Percentiles rank a stretch among this genome's conserved stretches.
These are phyloP conservation scores for Aspergillus melleus DNA, from an alignment of 2,329 filamentous ascomycete genomes.

Conservation along the genomic window DNA sequence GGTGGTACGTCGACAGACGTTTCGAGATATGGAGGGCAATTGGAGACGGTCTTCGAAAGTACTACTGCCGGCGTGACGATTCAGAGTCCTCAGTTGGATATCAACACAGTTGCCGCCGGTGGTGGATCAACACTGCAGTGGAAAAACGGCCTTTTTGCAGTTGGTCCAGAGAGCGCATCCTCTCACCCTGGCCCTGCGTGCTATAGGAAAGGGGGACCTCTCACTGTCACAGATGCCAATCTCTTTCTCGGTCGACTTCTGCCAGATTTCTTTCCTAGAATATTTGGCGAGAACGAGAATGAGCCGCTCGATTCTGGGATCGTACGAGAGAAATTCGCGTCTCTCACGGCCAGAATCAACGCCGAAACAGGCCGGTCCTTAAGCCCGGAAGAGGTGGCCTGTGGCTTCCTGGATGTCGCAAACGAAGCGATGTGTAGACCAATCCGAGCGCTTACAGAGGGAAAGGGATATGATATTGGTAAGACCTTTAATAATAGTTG, in stretches of 20 bases:
- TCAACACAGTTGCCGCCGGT: slow-evolving; percentile 67
- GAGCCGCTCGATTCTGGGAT: background rate
- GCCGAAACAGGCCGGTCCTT: background rate
- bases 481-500: slow-evolving; percentile 1
- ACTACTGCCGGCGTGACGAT: background rate
- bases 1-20: slow-evolving; percentile 89
- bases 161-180: slow-evolving; percentile 84
- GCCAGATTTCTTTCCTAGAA: slow-evolving; percentile 87
- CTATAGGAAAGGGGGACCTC: slow-evolving; percentile 83
- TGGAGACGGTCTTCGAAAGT: slow-evolving; percentile 74
- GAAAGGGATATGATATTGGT: slow-evolving; percentile 8
- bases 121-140: slow-evolving; percentile 71
- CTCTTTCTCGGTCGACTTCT: slow-evolving; percentile 78
- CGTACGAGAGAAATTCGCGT: background rate
- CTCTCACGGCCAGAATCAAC: background rate
- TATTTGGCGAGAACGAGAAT: slow-evolving; percentile 58
- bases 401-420: background rate
- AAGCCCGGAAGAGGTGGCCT: background rate
- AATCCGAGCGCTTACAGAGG: background rate
- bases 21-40: slow-evolving; percentile 78
- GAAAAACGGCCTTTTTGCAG: slow-evolving; percentile 81
- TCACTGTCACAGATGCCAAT: slow-evolving; percentile 93
- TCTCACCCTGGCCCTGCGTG: slow-evolving; percentile 89
- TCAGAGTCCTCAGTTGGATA: slow-evolving; percentile 1
- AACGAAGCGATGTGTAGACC: background rate